Evolutionary conservation across 169 alveolate genomes (phyloP), one percentile per base, ranked within the genome.

Genomic region (Babesia gibsoni): DNA sequence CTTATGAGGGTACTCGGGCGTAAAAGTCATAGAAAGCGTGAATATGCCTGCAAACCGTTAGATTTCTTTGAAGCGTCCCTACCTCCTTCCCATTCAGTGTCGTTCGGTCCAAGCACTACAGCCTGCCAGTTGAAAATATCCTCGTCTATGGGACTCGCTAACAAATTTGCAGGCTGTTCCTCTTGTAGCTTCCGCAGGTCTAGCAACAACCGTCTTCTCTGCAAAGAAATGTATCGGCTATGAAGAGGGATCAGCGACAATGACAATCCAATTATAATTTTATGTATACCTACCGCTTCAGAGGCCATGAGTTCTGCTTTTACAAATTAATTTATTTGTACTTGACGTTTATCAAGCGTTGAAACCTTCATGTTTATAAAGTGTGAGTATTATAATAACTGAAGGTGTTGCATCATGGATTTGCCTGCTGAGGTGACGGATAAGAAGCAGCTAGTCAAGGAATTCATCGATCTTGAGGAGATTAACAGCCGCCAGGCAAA

Each of bases 71-170:
- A 29, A 22, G 14, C 29, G 18, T 16, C 33, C 83, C n/a, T 79
- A 73, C 98, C 99, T 77, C 98, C 97, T 75, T 97, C 99, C 99
- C 99, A 97, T 23, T 96, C 96, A 23, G 99, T 95, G 68, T 95
- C 96, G 53, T 95, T 96, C 32, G 99, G 99, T 23, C 99, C 99
- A 52, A 94, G 94, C 45, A 97, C 95, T n/a, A 95, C 96, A 12
- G 99, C 98, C 43, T 95, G 94, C 98, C 99, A 97, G 49, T 82
- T 84, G 95, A 96, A 91, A 67, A 97, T 92, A 59, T 97, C 96
- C 56, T 94, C 95, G 30, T 92, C 96, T 22, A 92, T 89, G 25
- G 99, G 99, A 50, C 98, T 92, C 12, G 98, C 99, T 57, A 92
- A 91, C 41, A 97, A 93, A 39, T 97, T 97, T 52, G 83, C 91